phyloP scores from a whole-genome alignment of 169 alveolate genomes.

The Plasmodium blacklocki region DNA sequence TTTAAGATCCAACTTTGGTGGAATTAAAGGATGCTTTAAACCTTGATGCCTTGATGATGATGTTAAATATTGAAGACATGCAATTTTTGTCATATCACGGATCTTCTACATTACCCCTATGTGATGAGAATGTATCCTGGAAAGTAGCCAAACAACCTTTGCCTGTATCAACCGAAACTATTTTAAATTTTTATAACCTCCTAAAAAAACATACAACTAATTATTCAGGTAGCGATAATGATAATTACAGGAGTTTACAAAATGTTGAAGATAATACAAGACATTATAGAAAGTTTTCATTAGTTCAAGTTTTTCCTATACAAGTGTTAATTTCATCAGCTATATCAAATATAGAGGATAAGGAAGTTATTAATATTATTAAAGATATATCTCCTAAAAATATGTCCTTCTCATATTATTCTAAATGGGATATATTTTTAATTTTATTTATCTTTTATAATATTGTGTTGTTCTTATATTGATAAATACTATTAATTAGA shows the following conservation, averaged over 20 bases:
- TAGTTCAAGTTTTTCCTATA: slow-evolving; percentile 88
- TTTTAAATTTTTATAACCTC: slow-evolving; percentile 88
- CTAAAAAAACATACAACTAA: slow-evolving; percentile 80
- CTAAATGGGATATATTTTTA: neutral
- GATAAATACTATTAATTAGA: no score
- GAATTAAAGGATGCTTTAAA: slow-evolving; percentile 83
- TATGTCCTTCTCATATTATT: slow-evolving; percentile 7
- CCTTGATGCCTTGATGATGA: slow-evolving; percentile 86
- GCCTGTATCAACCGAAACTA: slow-evolving; percentile 89
- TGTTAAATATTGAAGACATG: slow-evolving; percentile 86
- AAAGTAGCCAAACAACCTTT: slow-evolving; percentile 89
- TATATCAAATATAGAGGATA: slow-evolving; percentile 27
- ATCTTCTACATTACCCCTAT: slow-evolving; percentile 86
- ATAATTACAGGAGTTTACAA: slow-evolving; percentile 85
- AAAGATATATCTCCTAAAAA: slow-evolving; percentile 2
- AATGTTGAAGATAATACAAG: slow-evolving; percentile 81
- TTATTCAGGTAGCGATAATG: slow-evolving; percentile 63
- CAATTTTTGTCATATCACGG: slow-evolving; percentile 89
- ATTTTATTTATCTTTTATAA: slow-evolving; percentile 10
- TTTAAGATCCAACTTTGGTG: slow-evolving; percentile 77
- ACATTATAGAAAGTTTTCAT: slow-evolving; percentile 84
- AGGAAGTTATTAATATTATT: slow-evolving; percentile 4
- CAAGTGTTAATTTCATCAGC: slow-evolving; percentile 85
- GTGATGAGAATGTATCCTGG: slow-evolving; percentile 89
- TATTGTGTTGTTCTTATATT: neutral